These are phyloP conservation scores for Acidiella bohemica DNA, from an alignment of 495 filamentous ascomycete species.

Conservation along the genomic window DNA sequence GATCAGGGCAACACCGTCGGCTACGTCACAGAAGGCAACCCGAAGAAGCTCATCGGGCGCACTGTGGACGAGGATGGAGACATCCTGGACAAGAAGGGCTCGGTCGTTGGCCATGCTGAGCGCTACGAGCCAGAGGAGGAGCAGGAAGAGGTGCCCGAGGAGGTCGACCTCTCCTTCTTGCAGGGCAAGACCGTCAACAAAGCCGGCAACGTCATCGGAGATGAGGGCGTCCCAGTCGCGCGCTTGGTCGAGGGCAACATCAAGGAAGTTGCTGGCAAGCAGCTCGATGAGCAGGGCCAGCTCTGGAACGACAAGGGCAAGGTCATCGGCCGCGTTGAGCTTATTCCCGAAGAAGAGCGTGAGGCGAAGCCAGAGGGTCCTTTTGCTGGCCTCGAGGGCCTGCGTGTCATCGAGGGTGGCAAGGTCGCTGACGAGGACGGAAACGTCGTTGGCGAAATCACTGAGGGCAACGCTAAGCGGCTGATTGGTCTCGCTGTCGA, in stretches of 20 bases:
- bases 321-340: slow-evolving; percentile 58
- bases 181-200: slow-evolving; percentile 64
- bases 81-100: slow-evolving; percentile 48
- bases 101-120: slow-evolving; percentile 47
- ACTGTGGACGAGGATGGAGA: slow-evolving; percentile 54
- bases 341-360: slow-evolving; percentile 57
- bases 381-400: slow-evolving; percentile 61
- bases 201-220: slow-evolving; percentile 58
- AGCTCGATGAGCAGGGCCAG: slow-evolving; percentile 55
- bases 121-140: slow-evolving; percentile 37
- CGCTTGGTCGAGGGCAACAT: slow-evolving; percentile 54
- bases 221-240: slow-evolving; percentile 56
- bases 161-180: slow-evolving; percentile 47
- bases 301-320: slow-evolving; percentile 64
- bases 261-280: slow-evolving; percentile 54
- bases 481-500: slow-evolving; percentile 67
- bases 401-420: slow-evolving; percentile 54
- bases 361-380: slow-evolving; percentile 56
- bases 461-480: slow-evolving; percentile 63
- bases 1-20: slow-evolving; percentile 47
- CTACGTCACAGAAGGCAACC: slow-evolving; percentile 44
- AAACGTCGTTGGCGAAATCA: slow-evolving; percentile 54
- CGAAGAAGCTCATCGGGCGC: slow-evolving; percentile 49
- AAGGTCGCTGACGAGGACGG: slow-evolving; percentile 56
- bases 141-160: slow-evolving; percentile 28